A percentile compares a stretch with the other conserved stretches of the same genome.
Conservation (phyloP, 352 stramenopile genomes). For the Phytophthora brassicae region DNA sequence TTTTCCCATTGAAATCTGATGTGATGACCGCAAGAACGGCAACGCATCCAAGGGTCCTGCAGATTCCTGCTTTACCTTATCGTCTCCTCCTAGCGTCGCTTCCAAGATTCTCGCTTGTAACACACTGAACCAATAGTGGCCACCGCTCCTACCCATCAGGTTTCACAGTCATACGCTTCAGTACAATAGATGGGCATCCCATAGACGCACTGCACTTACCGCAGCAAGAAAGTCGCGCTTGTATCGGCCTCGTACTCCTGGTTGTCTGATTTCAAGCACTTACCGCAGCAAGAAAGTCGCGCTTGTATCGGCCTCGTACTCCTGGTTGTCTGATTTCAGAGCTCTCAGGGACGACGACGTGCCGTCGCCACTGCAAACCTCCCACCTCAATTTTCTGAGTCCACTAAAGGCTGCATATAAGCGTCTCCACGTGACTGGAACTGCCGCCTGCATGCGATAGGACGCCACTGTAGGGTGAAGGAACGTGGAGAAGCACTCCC, state of each 20-base stretch:
- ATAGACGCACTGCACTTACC: constrained; percentile 26
- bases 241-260: constrained; percentile 63
- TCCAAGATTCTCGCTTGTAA: constrained; percentile 40
- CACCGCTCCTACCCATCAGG: constrained; percentile 35
- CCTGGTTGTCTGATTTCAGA: constrained; percentile 71
- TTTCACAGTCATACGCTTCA: background rate
- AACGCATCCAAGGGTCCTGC: constrained; percentile 23
- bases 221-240: constrained; percentile 41
- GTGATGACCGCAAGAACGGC: constrained; percentile 41
- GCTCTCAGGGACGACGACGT: constrained; percentile 54
- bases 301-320: constrained; percentile 53
- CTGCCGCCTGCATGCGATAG: constrained; percentile 59
- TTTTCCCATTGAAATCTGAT: constrained; percentile 45
- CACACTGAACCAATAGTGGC: constrained; percentile 79
- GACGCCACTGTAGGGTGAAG: constrained; percentile 63
- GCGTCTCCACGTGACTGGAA: constrained; percentile 58
- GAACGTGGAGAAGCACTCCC: constrained; percentile 61
- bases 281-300: constrained; percentile 44
- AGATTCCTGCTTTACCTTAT: background rate
- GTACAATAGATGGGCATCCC: background rate
- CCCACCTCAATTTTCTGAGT: constrained; percentile 45
- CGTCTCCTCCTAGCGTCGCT: constrained; percentile 22
- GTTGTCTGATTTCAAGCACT: constrained; percentile 74
- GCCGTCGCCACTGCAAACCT: constrained; percentile 38
- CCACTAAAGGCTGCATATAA: constrained; percentile 58